Conservation (phyloP, 768 basidiomycete genomes). For the Krasilnikovozyma curviuscula region DNA sequence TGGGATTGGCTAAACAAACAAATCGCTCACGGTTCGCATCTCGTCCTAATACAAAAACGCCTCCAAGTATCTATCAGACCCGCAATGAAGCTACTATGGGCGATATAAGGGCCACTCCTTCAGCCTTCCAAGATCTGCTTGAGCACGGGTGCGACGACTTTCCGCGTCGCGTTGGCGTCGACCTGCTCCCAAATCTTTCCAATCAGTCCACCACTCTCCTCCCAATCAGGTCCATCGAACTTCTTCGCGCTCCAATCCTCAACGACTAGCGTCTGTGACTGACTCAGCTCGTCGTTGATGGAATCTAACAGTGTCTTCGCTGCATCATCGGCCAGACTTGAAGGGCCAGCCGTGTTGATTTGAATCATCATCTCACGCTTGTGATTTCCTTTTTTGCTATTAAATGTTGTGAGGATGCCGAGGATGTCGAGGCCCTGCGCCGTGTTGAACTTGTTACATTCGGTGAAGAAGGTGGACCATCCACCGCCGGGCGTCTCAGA, state of each 20-base stretch:
- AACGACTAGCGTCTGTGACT: neutral
- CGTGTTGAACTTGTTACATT: conserved; percentile 41
- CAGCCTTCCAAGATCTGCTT: conserved; percentile 10
- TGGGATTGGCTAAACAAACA: too few relatives aligned
- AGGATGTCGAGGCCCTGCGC: conserved; percentile 46
- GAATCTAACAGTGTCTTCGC: conserved; percentile 19
- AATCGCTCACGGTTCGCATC: too few relatives aligned
- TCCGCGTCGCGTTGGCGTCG: conserved; percentile 27
- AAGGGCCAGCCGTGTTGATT: conserved; percentile 27
- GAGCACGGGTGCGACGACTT: conserved; percentile 27
- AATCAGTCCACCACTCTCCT: conserved; percentile 7
- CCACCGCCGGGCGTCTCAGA: conserved; percentile 26
- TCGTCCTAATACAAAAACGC: too few relatives aligned
- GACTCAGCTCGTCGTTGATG: conserved; percentile 8
- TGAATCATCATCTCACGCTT: conserved; percentile 50
- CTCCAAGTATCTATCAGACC: too few relatives aligned
- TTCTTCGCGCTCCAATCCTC: conserved; percentile 3
- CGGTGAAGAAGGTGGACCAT: conserved; percentile 27
- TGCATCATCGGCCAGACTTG: neutral
- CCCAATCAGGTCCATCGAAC: conserved; percentile 6
- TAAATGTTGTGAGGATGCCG: conserved; percentile 61
- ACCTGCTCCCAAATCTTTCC: conserved; percentile 28
- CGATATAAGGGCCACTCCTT: too few relatives aligned
- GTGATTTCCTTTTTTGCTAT: conserved; percentile 15
- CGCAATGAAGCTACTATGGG: too few relatives aligned